Evolutionary conservation across 1,284 basidiomycete species (phyloP), one percentile per base, ranked within the genome.

Genomic region (Microbotryomycetes sp.): DNA sequence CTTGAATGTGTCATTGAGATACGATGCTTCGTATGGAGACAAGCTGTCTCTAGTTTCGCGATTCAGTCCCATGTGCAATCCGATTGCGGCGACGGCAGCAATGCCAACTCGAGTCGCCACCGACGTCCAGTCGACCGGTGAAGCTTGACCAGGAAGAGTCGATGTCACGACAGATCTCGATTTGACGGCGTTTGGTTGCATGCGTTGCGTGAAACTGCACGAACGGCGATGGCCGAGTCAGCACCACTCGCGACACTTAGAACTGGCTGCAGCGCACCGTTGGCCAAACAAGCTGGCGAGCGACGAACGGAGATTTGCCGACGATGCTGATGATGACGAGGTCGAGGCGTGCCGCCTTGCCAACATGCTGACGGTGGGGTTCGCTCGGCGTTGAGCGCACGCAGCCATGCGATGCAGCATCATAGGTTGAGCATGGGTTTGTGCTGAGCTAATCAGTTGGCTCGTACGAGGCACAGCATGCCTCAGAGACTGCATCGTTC

Each of bases 1-100:
- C 71, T 83, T 84, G 80, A 93, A 93, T 56, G 84, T 88, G 54
- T 84, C 82, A 72, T 93, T 83, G n/a, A 93, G 79, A 73, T 89
- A 85, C 9, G 80, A 81, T 62, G 80, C 82, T 74, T 90, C 88
- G 0, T 79, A 79, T 0, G 75, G 59, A 28, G 83, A 81, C 29
- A 90, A 78, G 2, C 81, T 76, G 58, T 87, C 87, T 47, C 58
- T 60, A 59, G 87, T 89, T 68, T 90, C 87, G 63, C 88, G 80
- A 72, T 91, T 91, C 68, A 91, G 77, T 54, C 87, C 79, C 0
- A 77, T 79, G 71, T 89, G 82, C 29, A 85, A 78, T 0, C 82
- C 79, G 23, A 89, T 76, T 14, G 67, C 64, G 25, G 63, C 66
- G 3, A 49, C 67, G 6, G 49, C 58, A 4, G 64, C 67, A n/a